phyloP scores from a whole-genome alignment of 768 basidiomycete genomes.

The Panus rudis region DNA sequence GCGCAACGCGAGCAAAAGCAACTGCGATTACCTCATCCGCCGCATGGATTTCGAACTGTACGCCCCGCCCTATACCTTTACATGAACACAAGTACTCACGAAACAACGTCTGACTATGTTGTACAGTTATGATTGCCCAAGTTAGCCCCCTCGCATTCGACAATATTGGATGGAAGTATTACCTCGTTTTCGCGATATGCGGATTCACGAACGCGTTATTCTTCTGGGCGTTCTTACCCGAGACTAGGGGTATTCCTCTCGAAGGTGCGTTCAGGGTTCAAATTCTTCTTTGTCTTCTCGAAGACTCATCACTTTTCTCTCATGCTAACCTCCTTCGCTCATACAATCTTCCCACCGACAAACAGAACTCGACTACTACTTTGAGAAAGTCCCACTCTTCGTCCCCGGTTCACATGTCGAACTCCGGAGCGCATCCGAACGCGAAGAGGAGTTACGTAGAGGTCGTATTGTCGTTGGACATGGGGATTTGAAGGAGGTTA shows the following conservation, averaged over 20 bases:
- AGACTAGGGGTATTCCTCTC: constrained; percentile 18
- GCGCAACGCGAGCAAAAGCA: constrained; percentile 18
- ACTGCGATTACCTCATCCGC: constrained; percentile 20
- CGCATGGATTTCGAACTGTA: constrained; percentile 21
- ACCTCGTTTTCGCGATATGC: constrained; percentile 21
- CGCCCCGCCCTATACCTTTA: neutral
- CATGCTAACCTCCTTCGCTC: neutral
- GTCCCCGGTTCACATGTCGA: constrained; percentile 15
- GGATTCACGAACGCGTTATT: constrained; percentile 19
- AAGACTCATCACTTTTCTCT: neutral
- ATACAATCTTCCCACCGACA: neutral
- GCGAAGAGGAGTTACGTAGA: constrained; percentile 18
- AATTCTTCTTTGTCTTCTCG: neutral
- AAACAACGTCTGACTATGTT: neutral
- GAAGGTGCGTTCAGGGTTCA: constrained; percentile 12
- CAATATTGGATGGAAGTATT: constrained; percentile 16
- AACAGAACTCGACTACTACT: constrained; percentile 19
- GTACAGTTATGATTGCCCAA: constrained; percentile 21
- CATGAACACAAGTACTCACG: neutral
- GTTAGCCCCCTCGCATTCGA: constrained; percentile 17
- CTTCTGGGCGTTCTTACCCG: constrained; percentile 22
- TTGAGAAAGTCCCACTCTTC: constrained; percentile 16
- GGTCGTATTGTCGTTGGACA: constrained; percentile 13
- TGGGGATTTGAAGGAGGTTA: too few relatives aligned
- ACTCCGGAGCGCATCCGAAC: constrained; percentile 6